Base-by-base conservation (phyloP, 192 early-diverging fungal genomes). In the Backusella liffmaniae region DNA sequence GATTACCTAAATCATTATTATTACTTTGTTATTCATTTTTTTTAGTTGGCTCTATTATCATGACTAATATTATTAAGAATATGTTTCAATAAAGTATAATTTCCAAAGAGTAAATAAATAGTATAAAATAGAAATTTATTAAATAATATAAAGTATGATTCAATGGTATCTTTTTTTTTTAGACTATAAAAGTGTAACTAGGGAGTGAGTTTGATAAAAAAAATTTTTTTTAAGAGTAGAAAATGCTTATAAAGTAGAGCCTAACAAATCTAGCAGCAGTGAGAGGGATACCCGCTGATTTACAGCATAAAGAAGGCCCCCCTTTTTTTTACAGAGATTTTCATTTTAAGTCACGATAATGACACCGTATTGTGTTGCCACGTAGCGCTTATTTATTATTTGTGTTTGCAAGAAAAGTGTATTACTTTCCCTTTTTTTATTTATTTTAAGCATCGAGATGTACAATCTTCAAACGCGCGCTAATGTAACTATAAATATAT, bases 381-480 rank as follows among this genome's bases (percentile, higher is more conserved):
- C 56, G 56, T 62, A 62, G 56, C 23, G 56, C 26, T 29, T 29
- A 29, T 62, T 62, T 62, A 62, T 62, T 62, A 62, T 62, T 62
- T 29, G 7, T 18, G 12, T 62, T 23, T 62, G 23, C 56, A 62
- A 26, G 56, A 62, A 62, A 62, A 62, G 56, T 62, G 23, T 26
- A 29, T 7, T 26, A 3, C 26, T 29, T 62, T 59, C 56, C 29
- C 26, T 62, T 13, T 62, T 29, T 26, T 59, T 26, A 32, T 59
- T 26, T 59, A 6, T 62, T 62, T 26, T 23, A 62, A 62, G 23
- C 21, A 62, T 29, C 15, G 15, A 46, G 29, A 83, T 83, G 82
- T 72, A 74, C 66, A 79, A 83, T 72, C 70, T 83, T 62, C 75
- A 79, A 42, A 51, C 73, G 41, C 77, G 82, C 8, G 51, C 46